Base-by-base conservation (phyloP, 805 yeast genomes). In the Gaillardinia entomophila region DNA sequence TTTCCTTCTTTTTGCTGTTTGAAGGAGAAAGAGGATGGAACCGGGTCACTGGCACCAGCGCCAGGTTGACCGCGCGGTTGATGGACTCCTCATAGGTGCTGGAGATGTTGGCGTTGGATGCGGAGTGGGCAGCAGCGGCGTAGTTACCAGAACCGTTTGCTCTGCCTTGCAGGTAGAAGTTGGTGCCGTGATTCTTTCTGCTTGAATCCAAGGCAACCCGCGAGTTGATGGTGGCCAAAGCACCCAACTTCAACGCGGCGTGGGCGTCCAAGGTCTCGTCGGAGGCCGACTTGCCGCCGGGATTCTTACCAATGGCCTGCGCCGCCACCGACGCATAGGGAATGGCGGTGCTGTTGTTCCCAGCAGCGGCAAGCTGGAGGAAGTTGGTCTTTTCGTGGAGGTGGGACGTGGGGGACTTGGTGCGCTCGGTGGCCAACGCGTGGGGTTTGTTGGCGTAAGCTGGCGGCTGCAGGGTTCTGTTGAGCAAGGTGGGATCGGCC, bases 191-290 rank as follows among this genome's bases (percentile, higher is more conserved):
- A 27, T 42, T 44, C 41, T 62, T 65, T 39, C 65, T 58, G 41
- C 53, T 60, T 12, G 65, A 60, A 43, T 66, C 72, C 39, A 66
- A 54, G 1, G 69, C 71, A 25, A 66, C 77, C 15, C 84, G 54
- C 6, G 73, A 68, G 52, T 75, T 75, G 39, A 78, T 79, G 3
- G 86, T 79, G 16, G 79, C 73, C 35, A 79, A 63, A 0, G 86
- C 86, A 4, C 82, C 82, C 41, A 79, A 57, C 48, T 79, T 79
- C 54, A 73, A 56, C n/a, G 75, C 72, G 12, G 60, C 54, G 35
- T 58, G 61, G n/a, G 61, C 49, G 27, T 55, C 48, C 24, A 55
- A 25, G 16, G 10, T 13, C 4, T 12, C 12, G 27, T 6, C 12
- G 12, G 10, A 10, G 13, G 13, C 13, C 5, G 13, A 25, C 10